A percentile compares a stretch with the other conserved stretches of the same genome.
phyloP scores from a whole-genome alignment of 345 rosid species.

The Bruguiera sexangula region DNA sequence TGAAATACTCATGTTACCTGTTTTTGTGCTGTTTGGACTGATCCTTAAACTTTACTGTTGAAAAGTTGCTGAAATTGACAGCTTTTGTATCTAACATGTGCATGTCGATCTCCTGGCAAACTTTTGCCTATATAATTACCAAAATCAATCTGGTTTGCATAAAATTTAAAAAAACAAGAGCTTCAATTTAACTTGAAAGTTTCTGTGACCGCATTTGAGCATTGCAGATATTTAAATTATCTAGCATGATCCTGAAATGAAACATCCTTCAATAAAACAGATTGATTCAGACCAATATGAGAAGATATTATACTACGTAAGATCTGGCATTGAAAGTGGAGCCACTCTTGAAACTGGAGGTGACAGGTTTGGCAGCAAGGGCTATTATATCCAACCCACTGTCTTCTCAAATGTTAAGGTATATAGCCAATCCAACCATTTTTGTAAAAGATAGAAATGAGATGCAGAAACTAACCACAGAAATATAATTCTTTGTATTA shows the following conservation, averaged over 20 bases:
- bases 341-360: conserved; percentile 94
- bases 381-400: conserved; percentile 88
- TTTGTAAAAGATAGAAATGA: background rate
- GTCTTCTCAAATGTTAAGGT: conserved; percentile 92
- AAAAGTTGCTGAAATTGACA: too few relatives aligned
- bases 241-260: background rate
- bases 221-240: background rate
- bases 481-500: conserved; percentile 14
- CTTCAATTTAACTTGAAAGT: background rate
- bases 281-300: conserved; percentile 66
- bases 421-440: conserved; percentile 1
- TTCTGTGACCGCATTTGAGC: background rate
- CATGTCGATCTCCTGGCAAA: background rate
- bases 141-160: too few relatives aligned
- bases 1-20: too few relatives aligned
- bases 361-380: conserved; percentile 60
- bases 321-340: conserved; percentile 68
- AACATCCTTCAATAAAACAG: conserved; percentile 29
- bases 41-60: too few relatives aligned
- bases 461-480: background rate
- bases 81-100: too few relatives aligned
- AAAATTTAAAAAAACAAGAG: background rate
- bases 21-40: too few relatives aligned
- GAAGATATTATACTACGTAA: conserved; percentile 69
- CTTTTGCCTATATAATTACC: background rate